Base-by-base conservation (phyloP, 2,329 filamentous ascomycete species). In the Colletotrichum camelliae region DNA sequence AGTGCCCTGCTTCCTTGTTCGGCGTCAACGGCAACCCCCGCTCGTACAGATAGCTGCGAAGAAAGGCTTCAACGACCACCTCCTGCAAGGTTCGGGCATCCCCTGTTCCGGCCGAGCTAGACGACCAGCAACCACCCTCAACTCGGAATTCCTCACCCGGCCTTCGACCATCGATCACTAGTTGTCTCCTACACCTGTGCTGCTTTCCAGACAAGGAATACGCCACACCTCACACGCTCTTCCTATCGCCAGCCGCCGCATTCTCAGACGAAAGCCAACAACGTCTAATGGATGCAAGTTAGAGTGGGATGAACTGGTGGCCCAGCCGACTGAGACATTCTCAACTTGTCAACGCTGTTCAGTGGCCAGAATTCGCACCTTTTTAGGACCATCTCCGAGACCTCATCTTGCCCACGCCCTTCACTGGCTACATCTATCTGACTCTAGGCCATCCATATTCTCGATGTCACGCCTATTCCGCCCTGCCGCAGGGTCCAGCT, bases 101-200 rank as follows among this genome's bases (percentile, higher is more conserved):
- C 64, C 70, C 31, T 73, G 70, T 71, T 72, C 69, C 73, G 64
- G 73, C 70, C 58, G 65, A 75, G 64, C 43, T 21, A 68, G n/a
- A 21, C 29, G 55, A 24, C 35, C 64, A 24, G 31, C 61, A 48
- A 39, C 61, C 31, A 62, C 18, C 48, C 27, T 60, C 39, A 33
- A 64, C 71, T 61, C 33, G 37, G 21, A 61, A 70, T 52, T 52
- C 43, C 43, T 52, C 67, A 57, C 9, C 24, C 55, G 31, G 43
- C 43, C 43, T 35, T 43, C 31, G 65, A 35, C 52, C 31, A 29
- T 33, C 52, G 29, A 29, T n/a, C 66, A 48, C 31, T 58, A 62
- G 24, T 66, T 70, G 29, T 58, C 60, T 70, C 33, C 29, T 52
- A 21, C 16, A 58, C n/a, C 57, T 62, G 24, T 35, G 29, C 16